These are phyloP conservation scores for Penicillium carneum DNA, from an alignment of 2,329 filamentous ascomycete species.

Conservation along the genomic window DNA sequence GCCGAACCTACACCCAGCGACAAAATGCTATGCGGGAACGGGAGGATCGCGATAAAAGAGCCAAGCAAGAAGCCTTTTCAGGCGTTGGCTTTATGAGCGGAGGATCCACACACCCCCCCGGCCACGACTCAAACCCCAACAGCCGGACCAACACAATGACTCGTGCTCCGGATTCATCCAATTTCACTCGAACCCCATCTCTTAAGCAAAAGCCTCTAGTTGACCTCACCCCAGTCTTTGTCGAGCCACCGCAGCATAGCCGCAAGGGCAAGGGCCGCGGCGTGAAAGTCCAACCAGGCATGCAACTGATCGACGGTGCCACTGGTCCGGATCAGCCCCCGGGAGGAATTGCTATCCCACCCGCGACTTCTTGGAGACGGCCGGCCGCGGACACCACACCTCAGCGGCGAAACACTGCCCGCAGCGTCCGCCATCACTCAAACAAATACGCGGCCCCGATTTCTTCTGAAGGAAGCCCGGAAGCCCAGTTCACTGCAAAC, in stretches of 20 bases:
- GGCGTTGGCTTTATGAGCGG: conserved; percentile 61
- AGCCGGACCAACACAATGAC: conserved; percentile 48
- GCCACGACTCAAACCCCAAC: conserved; percentile 33
- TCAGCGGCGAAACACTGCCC: conserved; percentile 44
- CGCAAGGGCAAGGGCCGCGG: conserved; percentile 49
- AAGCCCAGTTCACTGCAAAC: conserved; percentile 44
- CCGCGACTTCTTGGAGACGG: conserved; percentile 52
- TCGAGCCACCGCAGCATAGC: conserved; percentile 63
- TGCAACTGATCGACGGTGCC: conserved; percentile 52
- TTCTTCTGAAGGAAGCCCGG: conserved; percentile 20
- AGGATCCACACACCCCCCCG: conserved; percentile 50
- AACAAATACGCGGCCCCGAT: conserved; percentile 21
- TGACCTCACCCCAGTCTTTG: conserved; percentile 70
- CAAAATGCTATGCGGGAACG: conserved; percentile 51
- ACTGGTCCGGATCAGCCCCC: conserved; percentile 49
- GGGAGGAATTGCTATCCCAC: conserved; percentile 46
- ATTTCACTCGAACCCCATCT: conserved; percentile 58
- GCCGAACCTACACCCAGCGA: conserved; percentile 51
- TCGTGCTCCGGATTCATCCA: conserved; percentile 36
- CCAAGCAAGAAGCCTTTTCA: conserved; percentile 57
- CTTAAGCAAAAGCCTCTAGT: conserved; percentile 65
- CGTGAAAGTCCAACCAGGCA: conserved; percentile 54
- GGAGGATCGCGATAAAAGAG: conserved; percentile 47
- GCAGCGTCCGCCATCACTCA: conserved; percentile 36
- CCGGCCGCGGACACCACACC: conserved; percentile 31